Evolutionary conservation across 768 basidiomycete genomes (phyloP).

Genomic region (Termitomyces sp.): DNA sequence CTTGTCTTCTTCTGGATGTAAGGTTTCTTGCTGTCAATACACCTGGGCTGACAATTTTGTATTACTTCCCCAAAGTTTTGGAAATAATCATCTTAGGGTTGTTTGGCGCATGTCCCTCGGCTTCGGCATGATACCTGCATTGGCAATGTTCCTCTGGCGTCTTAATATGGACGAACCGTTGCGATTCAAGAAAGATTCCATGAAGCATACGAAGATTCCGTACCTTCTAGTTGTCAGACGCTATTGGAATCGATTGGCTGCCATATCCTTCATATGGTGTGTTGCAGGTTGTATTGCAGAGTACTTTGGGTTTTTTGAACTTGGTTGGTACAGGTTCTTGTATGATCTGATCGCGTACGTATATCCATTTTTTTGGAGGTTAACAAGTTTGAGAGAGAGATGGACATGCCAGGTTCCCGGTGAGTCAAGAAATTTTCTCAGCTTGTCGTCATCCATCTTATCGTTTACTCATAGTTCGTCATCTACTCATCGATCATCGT

Average conservation of each 20-base stretch:
- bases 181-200: slow-evolving; percentile 69
- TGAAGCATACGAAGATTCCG: slow-evolving; percentile 69
- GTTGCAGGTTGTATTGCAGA: slow-evolving; percentile 9
- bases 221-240: slow-evolving; percentile 71
- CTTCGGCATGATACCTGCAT: slow-evolving; percentile 74
- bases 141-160: slow-evolving; percentile 80
- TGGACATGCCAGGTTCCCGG: slow-evolving; percentile 45
- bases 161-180: slow-evolving; percentile 76
- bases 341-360: slow-evolving; percentile 76
- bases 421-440: slow-evolving; percentile 25
- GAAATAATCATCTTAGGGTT: slow-evolving; percentile 70
- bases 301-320: neutral
- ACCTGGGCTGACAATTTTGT: neutral
- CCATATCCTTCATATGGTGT: slow-evolving; percentile 72
- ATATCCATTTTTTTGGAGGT: neutral
- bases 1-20: slow-evolving; percentile 87
- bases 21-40: slow-evolving; percentile 16
- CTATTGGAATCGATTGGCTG: slow-evolving; percentile 70
- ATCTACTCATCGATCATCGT: slow-evolving; percentile 77
- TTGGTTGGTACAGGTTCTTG: slow-evolving; percentile 45
- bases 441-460: neutral
- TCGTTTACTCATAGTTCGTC: slow-evolving; percentile 46
- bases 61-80: slow-evolving; percentile 43
- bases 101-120: slow-evolving; percentile 86
- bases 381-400: neutral